phyloP scores from a whole-genome alignment of 1,284 basidiomycete genomes.

The Heterobasidion occidentale region DNA sequence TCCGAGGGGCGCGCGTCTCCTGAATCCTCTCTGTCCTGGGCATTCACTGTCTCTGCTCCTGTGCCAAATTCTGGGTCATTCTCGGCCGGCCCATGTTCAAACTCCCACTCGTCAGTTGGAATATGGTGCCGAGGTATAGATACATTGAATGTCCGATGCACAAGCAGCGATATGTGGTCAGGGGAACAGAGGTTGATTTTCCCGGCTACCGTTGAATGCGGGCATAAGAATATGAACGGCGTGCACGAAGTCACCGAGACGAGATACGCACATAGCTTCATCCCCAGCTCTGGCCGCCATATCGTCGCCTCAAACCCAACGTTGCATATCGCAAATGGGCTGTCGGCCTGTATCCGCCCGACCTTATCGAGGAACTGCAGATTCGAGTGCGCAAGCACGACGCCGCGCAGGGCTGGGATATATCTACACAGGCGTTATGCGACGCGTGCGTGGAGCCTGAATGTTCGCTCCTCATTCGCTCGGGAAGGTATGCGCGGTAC shows the following conservation, averaged over 20 bases:
- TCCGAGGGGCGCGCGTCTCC: slow-evolving; percentile 16
- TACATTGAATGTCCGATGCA: slow-evolving; percentile 95
- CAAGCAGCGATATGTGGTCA: slow-evolving; percentile 88
- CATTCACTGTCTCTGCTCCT: slow-evolving; percentile 12
- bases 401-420: slow-evolving; percentile 80
- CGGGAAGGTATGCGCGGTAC: not conserved
- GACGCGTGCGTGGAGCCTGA: not conserved
- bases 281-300: slow-evolving; percentile 86
- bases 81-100: slow-evolving; percentile 76
- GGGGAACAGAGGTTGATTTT: slow-evolving; percentile 88
- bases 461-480: slow-evolving; percentile 5
- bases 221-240: not conserved
- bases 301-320: slow-evolving; percentile 80
- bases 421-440: slow-evolving; percentile 49
- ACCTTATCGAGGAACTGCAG: slow-evolving; percentile 61
- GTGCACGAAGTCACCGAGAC: not conserved
- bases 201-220: slow-evolving; percentile 48
- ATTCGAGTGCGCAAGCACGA: slow-evolving; percentile 83
- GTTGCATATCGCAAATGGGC: slow-evolving; percentile 76
- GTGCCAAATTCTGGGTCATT: slow-evolving; percentile 65
- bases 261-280: slow-evolving; percentile 63
- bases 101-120: slow-evolving; percentile 74
- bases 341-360: slow-evolving; percentile 76
- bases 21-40: slow-evolving; percentile 17
- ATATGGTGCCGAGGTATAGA: slow-evolving; percentile 94